phyloP scores from a whole-genome alignment of 305 asterid genomes.

The Fraxinus greggii region DNA sequence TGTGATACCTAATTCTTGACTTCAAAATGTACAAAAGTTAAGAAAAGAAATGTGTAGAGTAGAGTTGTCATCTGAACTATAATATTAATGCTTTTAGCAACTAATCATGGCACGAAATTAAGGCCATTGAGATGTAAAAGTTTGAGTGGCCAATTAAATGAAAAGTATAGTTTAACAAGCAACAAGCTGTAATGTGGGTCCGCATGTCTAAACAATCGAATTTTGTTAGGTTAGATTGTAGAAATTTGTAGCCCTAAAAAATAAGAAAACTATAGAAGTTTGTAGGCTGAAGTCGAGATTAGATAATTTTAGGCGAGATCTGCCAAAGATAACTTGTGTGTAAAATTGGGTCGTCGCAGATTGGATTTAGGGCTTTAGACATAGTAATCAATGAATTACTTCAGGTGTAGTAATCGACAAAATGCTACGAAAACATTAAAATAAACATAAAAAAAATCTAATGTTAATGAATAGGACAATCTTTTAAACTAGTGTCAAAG shows the following conservation, averaged over 20 bases:
- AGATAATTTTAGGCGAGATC: not conserved
- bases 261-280: not conserved
- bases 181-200: not conserved
- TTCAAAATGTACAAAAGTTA: not conserved
- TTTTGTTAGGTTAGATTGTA: not conserved
- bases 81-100: not conserved
- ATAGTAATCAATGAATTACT: not conserved
- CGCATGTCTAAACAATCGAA: not conserved
- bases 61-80: not conserved
- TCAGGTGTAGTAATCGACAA: not conserved
- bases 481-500: not conserved
- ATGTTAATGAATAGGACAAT: not conserved
- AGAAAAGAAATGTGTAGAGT: not conserved
- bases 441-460: not conserved
- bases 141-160: not conserved
- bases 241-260: not conserved
- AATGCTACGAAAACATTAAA: not conserved
- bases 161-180: not conserved
- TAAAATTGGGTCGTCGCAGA: not conserved
- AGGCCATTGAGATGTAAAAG: not conserved
- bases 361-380: not conserved
- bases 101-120: not conserved
- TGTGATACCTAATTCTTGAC: constrained; percentile 3
- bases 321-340: not conserved
- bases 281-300: not conserved